These are phyloP conservation scores for Colletotrichum lentis DNA, from an alignment of 2,329 filamentous ascomycete species.

Conservation along the genomic window DNA sequence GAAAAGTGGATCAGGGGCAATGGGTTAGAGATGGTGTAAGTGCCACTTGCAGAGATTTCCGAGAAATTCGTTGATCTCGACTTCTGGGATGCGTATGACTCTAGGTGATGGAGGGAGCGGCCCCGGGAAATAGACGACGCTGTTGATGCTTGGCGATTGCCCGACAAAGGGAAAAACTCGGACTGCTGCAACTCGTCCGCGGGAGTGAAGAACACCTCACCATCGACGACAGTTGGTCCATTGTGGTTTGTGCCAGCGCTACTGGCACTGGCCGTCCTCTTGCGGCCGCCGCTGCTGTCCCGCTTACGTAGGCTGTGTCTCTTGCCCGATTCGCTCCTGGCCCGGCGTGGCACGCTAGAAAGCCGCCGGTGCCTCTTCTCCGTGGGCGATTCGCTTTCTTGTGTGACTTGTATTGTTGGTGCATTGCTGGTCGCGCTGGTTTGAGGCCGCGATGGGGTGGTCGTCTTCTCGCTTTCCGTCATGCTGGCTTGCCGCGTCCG, in stretches of 20 bases:
- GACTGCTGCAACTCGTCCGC: constrained; percentile 52
- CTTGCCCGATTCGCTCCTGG: constrained; percentile 57
- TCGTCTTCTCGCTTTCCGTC: constrained; percentile 49
- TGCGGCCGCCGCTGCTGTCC: constrained; percentile 59
- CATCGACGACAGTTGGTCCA: constrained; percentile 56
- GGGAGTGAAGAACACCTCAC: constrained; percentile 61
- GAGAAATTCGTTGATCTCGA: constrained; percentile 52
- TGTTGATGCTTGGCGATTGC: constrained; percentile 51
- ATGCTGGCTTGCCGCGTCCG: constrained; percentile 53
- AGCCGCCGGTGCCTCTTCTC: constrained; percentile 50
- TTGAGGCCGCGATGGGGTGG: constrained; percentile 44
- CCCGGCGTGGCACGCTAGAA: constrained; percentile 47
- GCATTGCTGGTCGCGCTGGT: constrained; percentile 57
- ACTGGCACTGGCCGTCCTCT: constrained; percentile 52
- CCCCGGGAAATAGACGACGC: constrained; percentile 54
- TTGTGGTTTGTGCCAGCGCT: constrained; percentile 50
- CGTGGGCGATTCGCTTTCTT: constrained; percentile 61
- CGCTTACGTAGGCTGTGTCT: constrained; percentile 63
- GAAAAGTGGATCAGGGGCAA: constrained; percentile 64
- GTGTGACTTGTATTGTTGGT: constrained; percentile 80
- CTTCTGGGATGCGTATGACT: constrained; percentile 55
- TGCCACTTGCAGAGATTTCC: constrained; percentile 51
- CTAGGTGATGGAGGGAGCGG: constrained; percentile 55
- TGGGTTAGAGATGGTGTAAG: constrained; percentile 56
- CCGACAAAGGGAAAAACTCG: constrained; percentile 56